phyloP scores from a whole-genome alignment of 2,329 filamentous ascomycete genomes.

The Aspergillus tanneri region DNA sequence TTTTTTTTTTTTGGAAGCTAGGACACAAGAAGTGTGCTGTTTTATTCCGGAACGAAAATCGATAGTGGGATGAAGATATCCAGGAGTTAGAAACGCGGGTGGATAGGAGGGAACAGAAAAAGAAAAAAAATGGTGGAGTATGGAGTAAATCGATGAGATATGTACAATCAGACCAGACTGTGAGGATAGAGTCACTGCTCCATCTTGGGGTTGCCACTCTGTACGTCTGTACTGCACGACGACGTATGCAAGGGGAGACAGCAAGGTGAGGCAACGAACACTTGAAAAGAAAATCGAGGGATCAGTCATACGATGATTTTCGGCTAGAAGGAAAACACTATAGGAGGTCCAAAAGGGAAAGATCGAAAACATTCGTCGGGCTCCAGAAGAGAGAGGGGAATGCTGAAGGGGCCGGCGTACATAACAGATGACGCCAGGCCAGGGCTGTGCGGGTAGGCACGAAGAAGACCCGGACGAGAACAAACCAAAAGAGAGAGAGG shows the following conservation, averaged over 20 bases:
- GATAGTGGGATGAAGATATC: background rate
- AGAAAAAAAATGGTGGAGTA: constrained; percentile 9
- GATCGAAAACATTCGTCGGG: constrained; percentile 1
- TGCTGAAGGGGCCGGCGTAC: constrained; percentile 9
- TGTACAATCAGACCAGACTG: constrained; percentile 1
- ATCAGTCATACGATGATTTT: background rate
- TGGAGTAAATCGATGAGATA: constrained; percentile 11
- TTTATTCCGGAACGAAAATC: background rate
- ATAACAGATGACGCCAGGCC: constrained; percentile 10
- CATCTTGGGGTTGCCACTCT: constrained; percentile 1
- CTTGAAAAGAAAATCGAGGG: background rate
- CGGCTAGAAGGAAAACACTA: background rate
- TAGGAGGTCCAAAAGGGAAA: constrained; percentile 1
- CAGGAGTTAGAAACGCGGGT: background rate
- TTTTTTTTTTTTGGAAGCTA: no score
- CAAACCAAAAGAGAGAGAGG: background rate
- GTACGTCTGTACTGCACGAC: background rate
- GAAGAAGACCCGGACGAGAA: background rate
- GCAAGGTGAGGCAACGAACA: background rate
- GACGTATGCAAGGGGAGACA: background rate
- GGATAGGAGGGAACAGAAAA: constrained; percentile 3
- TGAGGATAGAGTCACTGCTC: constrained; percentile 7
- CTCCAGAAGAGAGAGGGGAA: background rate
- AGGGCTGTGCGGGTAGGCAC: constrained; percentile 1
- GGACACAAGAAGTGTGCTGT: background rate